Conservation (phyloP, 768 basidiomycete genomes). For the Russula brevipes region DNA sequence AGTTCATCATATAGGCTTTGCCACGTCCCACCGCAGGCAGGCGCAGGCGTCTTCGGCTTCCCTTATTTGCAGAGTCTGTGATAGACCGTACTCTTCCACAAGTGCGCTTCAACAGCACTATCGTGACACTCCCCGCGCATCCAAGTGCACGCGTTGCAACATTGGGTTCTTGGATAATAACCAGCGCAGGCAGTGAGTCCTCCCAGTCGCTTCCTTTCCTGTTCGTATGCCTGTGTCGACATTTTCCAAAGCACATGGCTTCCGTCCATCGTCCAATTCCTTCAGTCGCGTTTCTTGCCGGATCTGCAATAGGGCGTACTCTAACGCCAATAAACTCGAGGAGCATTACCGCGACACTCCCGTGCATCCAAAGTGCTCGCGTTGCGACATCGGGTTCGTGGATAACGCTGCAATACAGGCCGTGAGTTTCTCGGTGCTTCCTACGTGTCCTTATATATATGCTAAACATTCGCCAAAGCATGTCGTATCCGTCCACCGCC, state of each 20-base stretch:
- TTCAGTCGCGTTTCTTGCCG: background rate
- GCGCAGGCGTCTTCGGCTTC: background rate
- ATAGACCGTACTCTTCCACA: background rate
- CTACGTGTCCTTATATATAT: background rate
- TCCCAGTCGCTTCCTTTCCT: background rate
- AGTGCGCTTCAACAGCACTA: conserved; percentile 43
- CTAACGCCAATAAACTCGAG: conserved; percentile 30
- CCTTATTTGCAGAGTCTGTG: background rate
- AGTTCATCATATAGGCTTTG: conserved; percentile 7
- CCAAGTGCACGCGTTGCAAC: conserved; percentile 42
- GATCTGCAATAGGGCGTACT: background rate
- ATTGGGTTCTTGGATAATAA: conserved; percentile 38
- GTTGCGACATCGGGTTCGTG: conserved; percentile 42
- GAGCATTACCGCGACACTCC: conserved; percentile 44
- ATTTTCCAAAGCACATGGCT: conserved; percentile 31
- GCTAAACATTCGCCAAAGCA: conserved; percentile 30
- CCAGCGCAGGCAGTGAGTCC: conserved; percentile 35
- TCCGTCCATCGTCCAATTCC: background rate
- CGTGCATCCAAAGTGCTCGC: conserved; percentile 42
- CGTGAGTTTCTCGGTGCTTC: conserved; percentile 28
- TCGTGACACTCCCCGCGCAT: conserved; percentile 40
- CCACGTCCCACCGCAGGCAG: background rate
- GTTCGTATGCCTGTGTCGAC: background rate
- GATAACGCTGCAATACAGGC: conserved; percentile 34
- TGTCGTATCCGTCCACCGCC: conserved; percentile 17